phyloP scores from a whole-genome alignment of 192 early-diverging fungal species.

The Chytriomyces hyalinus region DNA sequence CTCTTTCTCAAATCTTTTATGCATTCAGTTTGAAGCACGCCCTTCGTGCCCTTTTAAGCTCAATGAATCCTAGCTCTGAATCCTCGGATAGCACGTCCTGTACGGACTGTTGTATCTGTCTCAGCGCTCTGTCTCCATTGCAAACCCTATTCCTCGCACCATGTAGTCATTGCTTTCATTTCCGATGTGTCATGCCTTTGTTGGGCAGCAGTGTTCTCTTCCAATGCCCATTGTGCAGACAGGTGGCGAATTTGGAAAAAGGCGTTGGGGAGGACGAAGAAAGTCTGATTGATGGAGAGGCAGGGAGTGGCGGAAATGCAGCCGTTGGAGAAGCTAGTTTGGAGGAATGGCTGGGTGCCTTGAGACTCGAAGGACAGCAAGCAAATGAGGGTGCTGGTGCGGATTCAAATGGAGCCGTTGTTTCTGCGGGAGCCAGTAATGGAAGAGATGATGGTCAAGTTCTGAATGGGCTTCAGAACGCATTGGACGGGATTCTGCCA shows the following conservation, averaged over 20 bases:
- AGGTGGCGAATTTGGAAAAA: constrained; percentile 86
- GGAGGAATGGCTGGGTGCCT: constrained; percentile 28
- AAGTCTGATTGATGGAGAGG: constrained; percentile 23
- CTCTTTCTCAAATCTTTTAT: not conserved
- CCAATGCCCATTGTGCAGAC: constrained; percentile 88
- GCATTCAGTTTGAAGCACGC: constrained; percentile 28
- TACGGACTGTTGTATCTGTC: constrained; percentile 87
- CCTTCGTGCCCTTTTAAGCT: constrained; percentile 43
- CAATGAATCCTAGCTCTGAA: constrained; percentile 50
- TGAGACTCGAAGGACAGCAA: constrained; percentile 22
- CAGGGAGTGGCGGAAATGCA: not conserved
- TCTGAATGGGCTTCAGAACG: not conserved
- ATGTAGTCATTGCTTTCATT: constrained; percentile 93
- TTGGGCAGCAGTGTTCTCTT: constrained; percentile 75
- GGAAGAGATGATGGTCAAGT: not conserved
- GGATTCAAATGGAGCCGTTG: not conserved
- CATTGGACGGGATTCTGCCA: not conserved
- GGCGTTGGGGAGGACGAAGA: constrained; percentile 33
- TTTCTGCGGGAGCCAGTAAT: not conserved
- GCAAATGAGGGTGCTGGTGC: not conserved
- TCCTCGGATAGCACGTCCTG: constrained; percentile 48
- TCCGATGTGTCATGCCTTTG: constrained; percentile 87
- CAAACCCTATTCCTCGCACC: constrained; percentile 92
- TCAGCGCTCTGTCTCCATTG: constrained; percentile 82
- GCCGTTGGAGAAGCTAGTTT: constrained; percentile 16